Conservation (phyloP, 2,329 filamentous ascomycete genomes). For the Orbilia brochopaga region DNA sequence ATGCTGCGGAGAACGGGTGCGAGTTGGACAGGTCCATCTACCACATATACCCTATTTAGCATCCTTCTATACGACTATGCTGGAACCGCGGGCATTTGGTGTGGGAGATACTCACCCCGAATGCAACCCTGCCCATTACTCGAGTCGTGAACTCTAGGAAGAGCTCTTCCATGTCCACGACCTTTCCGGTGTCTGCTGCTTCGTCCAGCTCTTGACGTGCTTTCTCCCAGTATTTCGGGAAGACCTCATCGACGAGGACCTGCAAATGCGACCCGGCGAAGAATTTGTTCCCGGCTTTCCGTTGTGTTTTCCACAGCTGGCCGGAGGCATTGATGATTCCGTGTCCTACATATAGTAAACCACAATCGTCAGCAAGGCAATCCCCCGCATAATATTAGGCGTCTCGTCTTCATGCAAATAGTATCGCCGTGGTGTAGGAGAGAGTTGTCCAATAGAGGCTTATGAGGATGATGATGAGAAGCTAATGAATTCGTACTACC, state of each 20-base stretch:
- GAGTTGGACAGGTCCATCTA: conserved; percentile 70
- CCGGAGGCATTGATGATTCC: conserved; percentile 73
- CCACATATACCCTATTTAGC: no score
- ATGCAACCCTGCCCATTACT: conserved; percentile 72
- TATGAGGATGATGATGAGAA: not conserved
- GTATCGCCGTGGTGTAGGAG: no score
- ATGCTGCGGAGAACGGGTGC: conserved; percentile 67
- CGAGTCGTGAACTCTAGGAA: conserved; percentile 70
- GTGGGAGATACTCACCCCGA: conserved; percentile 60
- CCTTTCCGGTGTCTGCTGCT: conserved; percentile 53
- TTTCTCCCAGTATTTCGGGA: conserved; percentile 64
- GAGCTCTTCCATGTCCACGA: conserved; percentile 66
- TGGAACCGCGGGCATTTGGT: not conserved
- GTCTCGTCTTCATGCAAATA: not conserved
- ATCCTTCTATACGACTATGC: no score
- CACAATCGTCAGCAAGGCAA: not conserved
- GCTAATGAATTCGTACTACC: conserved; percentile 57
- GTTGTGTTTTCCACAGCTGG: conserved; percentile 68
- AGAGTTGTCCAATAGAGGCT: not conserved
- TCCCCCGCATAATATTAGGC: not conserved
- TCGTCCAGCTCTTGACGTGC: conserved; percentile 59
- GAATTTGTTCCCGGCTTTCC: conserved; percentile 67
- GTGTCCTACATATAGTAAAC: conserved; percentile 59
- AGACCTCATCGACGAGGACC: conserved; percentile 65
- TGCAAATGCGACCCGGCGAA: conserved; percentile 66